A percentile compares a stretch with the other conserved stretches of the same genome.
Conservation (phyloP, 176 grass and related monocot species). For the Secale cereale region DNA sequence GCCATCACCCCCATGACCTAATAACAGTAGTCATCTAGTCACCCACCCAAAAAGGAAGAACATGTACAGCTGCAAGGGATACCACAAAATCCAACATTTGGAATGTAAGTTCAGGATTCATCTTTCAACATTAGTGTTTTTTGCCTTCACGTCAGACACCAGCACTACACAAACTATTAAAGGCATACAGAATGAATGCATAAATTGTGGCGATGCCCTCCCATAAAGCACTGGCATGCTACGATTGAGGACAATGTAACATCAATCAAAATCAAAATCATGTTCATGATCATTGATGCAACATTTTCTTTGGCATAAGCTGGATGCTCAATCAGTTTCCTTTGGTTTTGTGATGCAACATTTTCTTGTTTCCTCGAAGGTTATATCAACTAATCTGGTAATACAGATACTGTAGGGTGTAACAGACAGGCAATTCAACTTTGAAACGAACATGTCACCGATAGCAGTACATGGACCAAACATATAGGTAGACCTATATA, state of each 20-base stretch:
- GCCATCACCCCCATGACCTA: background rate
- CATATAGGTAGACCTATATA: background rate
- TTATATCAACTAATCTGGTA: background rate
- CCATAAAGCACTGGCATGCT: slow-evolving; percentile 10
- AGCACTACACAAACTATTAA: background rate
- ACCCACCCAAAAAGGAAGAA: background rate
- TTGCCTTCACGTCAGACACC: background rate
- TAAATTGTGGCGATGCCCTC: background rate
- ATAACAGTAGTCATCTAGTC: slow-evolving; percentile 1
- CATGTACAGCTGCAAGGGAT: background rate
- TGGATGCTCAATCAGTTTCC: background rate
- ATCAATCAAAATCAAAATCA: background rate
- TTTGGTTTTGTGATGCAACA: background rate
- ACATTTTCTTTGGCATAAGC: background rate
- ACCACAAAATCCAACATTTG: background rate
- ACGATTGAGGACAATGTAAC: background rate
- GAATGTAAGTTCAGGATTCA: background rate
- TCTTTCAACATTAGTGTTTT: background rate
- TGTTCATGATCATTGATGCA: too few relatives aligned
- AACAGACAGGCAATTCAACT: background rate
- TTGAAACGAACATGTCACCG: background rate
- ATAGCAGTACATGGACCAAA: background rate
- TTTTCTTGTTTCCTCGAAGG: background rate
- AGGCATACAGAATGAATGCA: background rate
- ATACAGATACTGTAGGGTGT: background rate